A percentile compares a stretch with the other conserved stretches of the same genome.
phyloP scores from a whole-genome alignment of 441 rosid genomes.

The Pelargonium australe region DNA sequence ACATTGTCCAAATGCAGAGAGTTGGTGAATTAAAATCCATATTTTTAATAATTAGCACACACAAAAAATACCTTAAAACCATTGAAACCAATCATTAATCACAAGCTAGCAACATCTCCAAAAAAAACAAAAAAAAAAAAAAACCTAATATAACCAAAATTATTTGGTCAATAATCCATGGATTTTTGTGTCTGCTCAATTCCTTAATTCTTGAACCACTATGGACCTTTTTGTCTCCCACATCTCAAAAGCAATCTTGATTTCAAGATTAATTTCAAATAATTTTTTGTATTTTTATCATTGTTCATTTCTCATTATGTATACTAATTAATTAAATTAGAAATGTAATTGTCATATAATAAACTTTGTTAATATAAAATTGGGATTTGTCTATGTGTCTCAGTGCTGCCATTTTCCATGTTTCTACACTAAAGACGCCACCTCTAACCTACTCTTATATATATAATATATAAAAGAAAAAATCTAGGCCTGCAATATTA shows the following conservation, averaged over 20 bases:
- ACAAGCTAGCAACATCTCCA: neutral
- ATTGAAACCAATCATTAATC: constrained; percentile 1
- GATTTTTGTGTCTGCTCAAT: constrained; percentile 24
- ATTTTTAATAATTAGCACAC: too few relatives aligned
- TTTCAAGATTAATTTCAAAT: neutral
- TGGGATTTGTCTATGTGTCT: neutral
- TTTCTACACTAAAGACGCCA: constrained; percentile 9
- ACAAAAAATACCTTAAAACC: neutral
- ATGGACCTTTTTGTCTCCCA: constrained; percentile 27
- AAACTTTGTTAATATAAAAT: neutral
- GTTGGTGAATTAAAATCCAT: constrained; percentile 6
- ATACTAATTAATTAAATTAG: too few relatives aligned
- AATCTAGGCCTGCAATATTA: constrained; percentile 24
- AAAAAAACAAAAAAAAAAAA: constrained; percentile 7
- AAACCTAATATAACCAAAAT: neutral
- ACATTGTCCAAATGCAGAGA: constrained; percentile 5
- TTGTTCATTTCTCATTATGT: too few relatives aligned
- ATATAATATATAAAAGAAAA: neutral
- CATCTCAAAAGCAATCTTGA: neutral
- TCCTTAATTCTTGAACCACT: constrained; percentile 23
- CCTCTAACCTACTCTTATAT: constrained; percentile 10
- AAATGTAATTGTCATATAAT: neutral
- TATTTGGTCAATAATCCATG: constrained; percentile 7
- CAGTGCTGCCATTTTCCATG: constrained; percentile 29
- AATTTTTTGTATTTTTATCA: too few relatives aligned